Base-by-base conservation (phyloP, 2,329 filamentous ascomycete genomes). In the Alternaria sp. region DNA sequence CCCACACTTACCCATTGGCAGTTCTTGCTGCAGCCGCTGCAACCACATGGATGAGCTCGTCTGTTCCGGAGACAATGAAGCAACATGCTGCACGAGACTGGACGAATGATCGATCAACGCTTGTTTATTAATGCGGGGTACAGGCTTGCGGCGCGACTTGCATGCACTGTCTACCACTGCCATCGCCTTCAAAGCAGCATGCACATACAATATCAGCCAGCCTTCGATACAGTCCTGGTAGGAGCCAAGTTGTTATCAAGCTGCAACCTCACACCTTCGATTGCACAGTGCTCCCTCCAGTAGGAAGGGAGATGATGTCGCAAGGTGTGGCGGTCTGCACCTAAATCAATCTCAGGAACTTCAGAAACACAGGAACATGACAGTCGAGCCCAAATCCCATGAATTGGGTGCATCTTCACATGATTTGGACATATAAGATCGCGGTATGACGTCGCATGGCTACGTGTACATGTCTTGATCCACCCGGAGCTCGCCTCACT, bases 111-210 rank as follows among this genome's bases (percentile, higher is more conserved):
- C 65, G 51, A 61, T 62, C 41, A 56, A 40, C 48, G 34, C 48
- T 64, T 52, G 61, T 57, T 44, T 60, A 46, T 56, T 44, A 31
- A 49, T 72, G 69, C 64, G 68, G 68, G 66, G 68, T 71, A 61
- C 69, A 69, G 60, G 53, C 48, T 28, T 34, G 46, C 37, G 50
- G 44, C 45, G 21, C 49, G 46, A 28, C 39, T 21, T 31, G 23
- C 28, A 46, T 33, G 31, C 37, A 42, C 37, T 37, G 17, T 45
- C 40, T 26, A 26, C 53, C 44, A 31, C 53, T 50, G 39, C 45
- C 29, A 33, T 42, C 36, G 33, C 31, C 36, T 44, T 56, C 37
- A 13, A 49, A 54, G 11, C 36, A 21, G 13, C 29, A 24, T 33
- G 36, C 44, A 17, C 28, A 33, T 17, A 26, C 21, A 24, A 13